phyloP scores from a whole-genome alignment of 371 early-diverging fungal genomes.

The Smittium culicis region DNA sequence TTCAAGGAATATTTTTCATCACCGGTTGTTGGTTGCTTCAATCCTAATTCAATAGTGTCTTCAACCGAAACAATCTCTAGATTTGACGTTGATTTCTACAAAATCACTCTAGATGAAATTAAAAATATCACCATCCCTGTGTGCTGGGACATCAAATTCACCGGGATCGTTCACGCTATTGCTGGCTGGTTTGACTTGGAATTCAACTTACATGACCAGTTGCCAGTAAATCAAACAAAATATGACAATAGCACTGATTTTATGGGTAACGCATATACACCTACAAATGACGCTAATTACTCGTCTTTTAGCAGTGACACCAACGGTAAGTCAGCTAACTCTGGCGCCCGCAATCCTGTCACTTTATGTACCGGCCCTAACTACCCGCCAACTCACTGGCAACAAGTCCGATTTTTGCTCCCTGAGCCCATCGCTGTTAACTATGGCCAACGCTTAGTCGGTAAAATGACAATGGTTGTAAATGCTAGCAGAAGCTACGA shows the following conservation, averaged over 20 bases:
- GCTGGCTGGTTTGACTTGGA: slow-evolving; percentile 95
- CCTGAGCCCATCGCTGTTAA: slow-evolving; percentile 92
- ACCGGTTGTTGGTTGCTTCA: slow-evolving; percentile 90
- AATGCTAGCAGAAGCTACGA: slow-evolving; percentile 88
- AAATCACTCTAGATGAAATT: slow-evolving; percentile 56
- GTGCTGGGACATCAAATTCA: slow-evolving; percentile 63
- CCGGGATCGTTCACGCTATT: slow-evolving; percentile 85
- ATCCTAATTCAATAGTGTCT: slow-evolving; percentile 58
- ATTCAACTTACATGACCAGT: slow-evolving; percentile 36
- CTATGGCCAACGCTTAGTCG: slow-evolving; percentile 65
- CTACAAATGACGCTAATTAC: too few species aligned
- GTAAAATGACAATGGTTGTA: slow-evolving; percentile 70
- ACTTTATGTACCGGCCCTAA: slow-evolving; percentile 69
- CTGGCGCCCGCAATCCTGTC: slow-evolving; percentile 39
- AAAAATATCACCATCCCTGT: slow-evolving; percentile 76
- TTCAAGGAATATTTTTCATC: slow-evolving; percentile 35
- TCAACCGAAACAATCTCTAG: slow-evolving; percentile 31
- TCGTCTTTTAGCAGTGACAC: not conserved
- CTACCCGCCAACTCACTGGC: slow-evolving; percentile 92
- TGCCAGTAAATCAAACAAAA: too few species aligned
- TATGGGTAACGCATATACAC: not conserved
- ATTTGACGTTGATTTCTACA: slow-evolving; percentile 63
- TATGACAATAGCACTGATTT: too few species aligned
- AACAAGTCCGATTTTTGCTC: slow-evolving; percentile 88
- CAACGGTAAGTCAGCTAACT: slow-evolving; percentile 58